Evolutionary conservation across 169 alveolate genomes (phyloP).

Genomic region (Prorocentrum cordatum): DNA sequence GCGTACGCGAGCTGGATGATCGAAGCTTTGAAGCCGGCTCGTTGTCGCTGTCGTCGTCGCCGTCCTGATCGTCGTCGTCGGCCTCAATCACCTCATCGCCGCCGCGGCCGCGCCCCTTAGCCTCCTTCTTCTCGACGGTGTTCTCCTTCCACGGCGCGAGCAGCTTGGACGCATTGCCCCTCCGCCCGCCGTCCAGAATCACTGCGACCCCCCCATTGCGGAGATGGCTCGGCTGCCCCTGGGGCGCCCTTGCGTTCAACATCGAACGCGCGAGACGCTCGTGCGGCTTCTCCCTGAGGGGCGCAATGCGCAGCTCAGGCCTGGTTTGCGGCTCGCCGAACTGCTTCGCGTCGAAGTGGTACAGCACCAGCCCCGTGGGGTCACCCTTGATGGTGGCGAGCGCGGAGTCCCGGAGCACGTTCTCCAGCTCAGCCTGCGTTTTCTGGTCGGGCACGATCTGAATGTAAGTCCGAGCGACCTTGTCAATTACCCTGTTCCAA

Average conservation of each 20-base stretch:
- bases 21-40: too few species aligned
- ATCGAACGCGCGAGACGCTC: neutral
- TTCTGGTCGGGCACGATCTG: neutral
- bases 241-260: neutral
- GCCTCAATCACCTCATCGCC: too few species aligned
- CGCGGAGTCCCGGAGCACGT: neutral
- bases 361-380: neutral
- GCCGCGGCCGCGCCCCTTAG: too few species aligned
- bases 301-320: neutral
- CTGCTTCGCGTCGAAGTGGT: neutral
- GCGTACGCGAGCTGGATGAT: too few species aligned
- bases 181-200: neutral
- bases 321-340: conserved; percentile 3
- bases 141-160: conserved; percentile 2
- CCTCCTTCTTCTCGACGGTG: too few species aligned
- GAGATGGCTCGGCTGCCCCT: neutral
- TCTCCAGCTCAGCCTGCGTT: neutral
- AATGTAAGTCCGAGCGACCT: neutral
- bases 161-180: neutral
- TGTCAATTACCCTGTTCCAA: neutral
- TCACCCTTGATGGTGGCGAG: neutral
- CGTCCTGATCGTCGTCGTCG: too few species aligned
- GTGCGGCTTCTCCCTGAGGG: neutral
- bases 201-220: neutral
- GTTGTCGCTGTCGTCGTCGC: too few species aligned